Evolutionary conservation across 441 rosid genomes (phyloP).

Genomic region (Arabidopsis lyrata): DNA sequence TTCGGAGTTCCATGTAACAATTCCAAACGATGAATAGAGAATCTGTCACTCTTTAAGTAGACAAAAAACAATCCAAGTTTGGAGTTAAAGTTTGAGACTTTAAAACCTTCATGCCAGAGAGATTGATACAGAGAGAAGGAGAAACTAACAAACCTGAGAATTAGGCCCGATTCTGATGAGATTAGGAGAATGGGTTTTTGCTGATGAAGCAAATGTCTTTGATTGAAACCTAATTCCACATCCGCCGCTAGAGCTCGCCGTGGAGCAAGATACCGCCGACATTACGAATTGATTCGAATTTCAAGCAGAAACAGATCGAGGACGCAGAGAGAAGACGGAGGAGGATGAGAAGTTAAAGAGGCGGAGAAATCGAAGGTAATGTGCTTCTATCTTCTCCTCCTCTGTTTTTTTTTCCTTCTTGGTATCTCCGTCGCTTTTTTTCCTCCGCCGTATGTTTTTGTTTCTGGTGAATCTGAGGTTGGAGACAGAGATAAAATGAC

Average conservation of each 20-base stretch:
- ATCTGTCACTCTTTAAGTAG: slow-evolving; percentile 51
- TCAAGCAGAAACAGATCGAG: background rate
- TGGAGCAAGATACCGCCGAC: slow-evolving; percentile 54
- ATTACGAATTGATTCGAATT: slow-evolving; percentile 39
- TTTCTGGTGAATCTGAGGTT: slow-evolving; percentile 23
- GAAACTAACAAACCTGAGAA: slow-evolving; percentile 48
- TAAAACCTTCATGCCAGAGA: background rate
- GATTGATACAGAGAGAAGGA: background rate
- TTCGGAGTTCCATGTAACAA: slow-evolving; percentile 37
- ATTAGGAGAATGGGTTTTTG: slow-evolving; percentile 30
- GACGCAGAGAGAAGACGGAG: background rate
- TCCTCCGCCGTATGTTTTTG: slow-evolving; percentile 26
- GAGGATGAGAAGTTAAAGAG: background rate
- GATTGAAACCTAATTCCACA: slow-evolving; percentile 23
- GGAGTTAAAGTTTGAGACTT: background rate
- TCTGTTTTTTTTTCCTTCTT: background rate
- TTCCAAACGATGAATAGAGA: slow-evolving; percentile 44
- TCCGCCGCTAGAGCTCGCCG: slow-evolving; percentile 35
- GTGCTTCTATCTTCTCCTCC: background rate
- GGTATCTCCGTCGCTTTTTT: slow-evolving; percentile 30
- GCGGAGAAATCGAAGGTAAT: slow-evolving; percentile 23
- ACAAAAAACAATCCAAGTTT: background rate
- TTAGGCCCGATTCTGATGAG: slow-evolving; percentile 44
- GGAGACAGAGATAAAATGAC: background rate
- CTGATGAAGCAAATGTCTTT: slow-evolving; percentile 9